Conservation (phyloP, 352 stramenopile genomes). For the Globisporangium orthogonon region DNA sequence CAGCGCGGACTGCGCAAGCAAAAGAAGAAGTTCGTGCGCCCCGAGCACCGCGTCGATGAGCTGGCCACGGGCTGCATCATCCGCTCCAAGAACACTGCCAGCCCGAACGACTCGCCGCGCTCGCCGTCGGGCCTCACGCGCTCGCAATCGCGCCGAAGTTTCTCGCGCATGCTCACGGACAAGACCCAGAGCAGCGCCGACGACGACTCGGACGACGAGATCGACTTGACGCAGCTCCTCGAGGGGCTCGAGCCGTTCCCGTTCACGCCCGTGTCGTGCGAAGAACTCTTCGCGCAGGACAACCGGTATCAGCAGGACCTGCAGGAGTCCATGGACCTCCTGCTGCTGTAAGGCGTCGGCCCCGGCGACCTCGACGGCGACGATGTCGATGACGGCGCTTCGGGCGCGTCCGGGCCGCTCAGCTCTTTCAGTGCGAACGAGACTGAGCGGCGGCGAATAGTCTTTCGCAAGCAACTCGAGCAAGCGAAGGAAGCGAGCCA, state of each 20-base stretch:
- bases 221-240: slow-evolving; percentile 26
- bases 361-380: not conserved
- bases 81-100: slow-evolving; percentile 23
- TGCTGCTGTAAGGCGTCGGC: slow-evolving; percentile 18
- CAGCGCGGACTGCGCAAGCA: slow-evolving; percentile 76
- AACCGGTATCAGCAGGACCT: slow-evolving; percentile 54
- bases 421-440: not conserved
- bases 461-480: not conserved
- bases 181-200: not conserved
- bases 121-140: slow-evolving; percentile 27
- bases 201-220: slow-evolving; percentile 13
- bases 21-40: slow-evolving; percentile 74
- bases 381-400: not conserved
- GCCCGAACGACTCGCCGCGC: slow-evolving; percentile 28
- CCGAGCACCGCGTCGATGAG: slow-evolving; percentile 69
- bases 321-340: slow-evolving; percentile 39
- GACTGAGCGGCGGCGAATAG: not conserved
- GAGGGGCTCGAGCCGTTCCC: slow-evolving; percentile 41
- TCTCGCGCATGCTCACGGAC: slow-evolving; percentile 9
- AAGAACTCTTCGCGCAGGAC: slow-evolving; percentile 31
- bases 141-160: slow-evolving; percentile 15
- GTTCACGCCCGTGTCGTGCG: slow-evolving; percentile 32
- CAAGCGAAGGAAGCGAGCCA: not conserved
- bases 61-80: slow-evolving; percentile 61
- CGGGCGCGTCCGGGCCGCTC: not conserved